Evolutionary conservation across 148 eudicot species (phyloP).

Genomic region (Pharnaceum exiguum): DNA sequence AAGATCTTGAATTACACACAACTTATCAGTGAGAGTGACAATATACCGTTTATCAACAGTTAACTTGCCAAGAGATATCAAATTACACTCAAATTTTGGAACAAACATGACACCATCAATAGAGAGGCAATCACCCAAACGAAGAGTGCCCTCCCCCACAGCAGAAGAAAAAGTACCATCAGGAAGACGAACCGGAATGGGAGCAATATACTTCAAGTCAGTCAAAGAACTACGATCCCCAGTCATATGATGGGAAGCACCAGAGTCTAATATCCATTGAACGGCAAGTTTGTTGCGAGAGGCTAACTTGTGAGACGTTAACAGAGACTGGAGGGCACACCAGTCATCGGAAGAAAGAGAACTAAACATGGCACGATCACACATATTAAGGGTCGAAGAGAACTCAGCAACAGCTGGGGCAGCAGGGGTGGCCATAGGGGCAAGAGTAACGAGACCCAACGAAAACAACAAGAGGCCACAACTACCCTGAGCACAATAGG

Average conservation of each 20-base stretch:
- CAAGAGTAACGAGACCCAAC: no score
- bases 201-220: background rate
- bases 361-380: no score
- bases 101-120: background rate
- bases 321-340: no score
- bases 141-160: background rate
- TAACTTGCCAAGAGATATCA: background rate
- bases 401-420: no score
- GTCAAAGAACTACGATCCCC: background rate
- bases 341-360: no score
- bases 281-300: no score
- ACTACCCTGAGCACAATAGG: no score
- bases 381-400: no score
- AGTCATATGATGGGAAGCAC: background rate
- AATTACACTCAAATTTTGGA: background rate
- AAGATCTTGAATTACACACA: slow-evolving; percentile 2
- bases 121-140: background rate
- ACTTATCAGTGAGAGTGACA: background rate
- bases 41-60: background rate
- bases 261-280: background rate
- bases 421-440: no score
- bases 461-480: no score
- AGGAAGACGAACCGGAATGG: background rate
- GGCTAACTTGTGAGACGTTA: no score
- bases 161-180: background rate